Conservation (phyloP, 371 early-diverging fungal species). For the Mucor irregularis region DNA sequence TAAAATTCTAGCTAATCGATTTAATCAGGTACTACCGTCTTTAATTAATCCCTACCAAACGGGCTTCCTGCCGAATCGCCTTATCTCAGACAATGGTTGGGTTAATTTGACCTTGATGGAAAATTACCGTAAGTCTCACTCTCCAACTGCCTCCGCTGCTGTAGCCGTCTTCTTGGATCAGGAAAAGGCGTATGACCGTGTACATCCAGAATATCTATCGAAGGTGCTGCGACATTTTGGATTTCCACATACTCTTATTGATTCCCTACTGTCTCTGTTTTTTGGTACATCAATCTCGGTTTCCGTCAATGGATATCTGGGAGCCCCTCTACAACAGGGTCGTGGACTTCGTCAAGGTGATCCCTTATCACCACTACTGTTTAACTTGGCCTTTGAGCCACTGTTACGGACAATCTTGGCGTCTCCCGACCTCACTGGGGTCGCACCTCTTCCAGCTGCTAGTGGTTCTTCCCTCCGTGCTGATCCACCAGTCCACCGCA, state of each 20-base stretch:
- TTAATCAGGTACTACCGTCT: neutral
- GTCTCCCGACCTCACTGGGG: neutral
- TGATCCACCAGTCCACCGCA: too few relatives aligned
- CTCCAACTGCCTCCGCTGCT: neutral
- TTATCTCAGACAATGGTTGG: constrained; percentile 29
- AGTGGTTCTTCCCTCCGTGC: too few relatives aligned
- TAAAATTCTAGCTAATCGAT: constrained; percentile 13
- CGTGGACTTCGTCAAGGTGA: constrained; percentile 20
- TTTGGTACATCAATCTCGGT: neutral
- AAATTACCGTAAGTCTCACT: neutral
- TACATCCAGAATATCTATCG: constrained; percentile 19
- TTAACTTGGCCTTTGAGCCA: constrained; percentile 16
- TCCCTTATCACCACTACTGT: constrained; percentile 15
- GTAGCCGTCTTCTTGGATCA: constrained; percentile 7
- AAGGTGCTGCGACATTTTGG: neutral
- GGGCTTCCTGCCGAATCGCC: constrained; percentile 6
- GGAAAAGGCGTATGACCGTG: constrained; percentile 23
- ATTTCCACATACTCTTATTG: neutral
- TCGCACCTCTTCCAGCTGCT: neutral
- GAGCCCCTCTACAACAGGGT: neutral
- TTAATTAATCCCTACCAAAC: constrained; percentile 19
- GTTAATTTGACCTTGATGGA: constrained; percentile 11
- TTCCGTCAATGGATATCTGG: constrained; percentile 13
- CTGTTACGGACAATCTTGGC: neutral
- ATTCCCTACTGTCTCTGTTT: neutral